Conservation (phyloP, 2,329 filamentous ascomycete genomes). For the Colletotrichum cuscutae region DNA sequence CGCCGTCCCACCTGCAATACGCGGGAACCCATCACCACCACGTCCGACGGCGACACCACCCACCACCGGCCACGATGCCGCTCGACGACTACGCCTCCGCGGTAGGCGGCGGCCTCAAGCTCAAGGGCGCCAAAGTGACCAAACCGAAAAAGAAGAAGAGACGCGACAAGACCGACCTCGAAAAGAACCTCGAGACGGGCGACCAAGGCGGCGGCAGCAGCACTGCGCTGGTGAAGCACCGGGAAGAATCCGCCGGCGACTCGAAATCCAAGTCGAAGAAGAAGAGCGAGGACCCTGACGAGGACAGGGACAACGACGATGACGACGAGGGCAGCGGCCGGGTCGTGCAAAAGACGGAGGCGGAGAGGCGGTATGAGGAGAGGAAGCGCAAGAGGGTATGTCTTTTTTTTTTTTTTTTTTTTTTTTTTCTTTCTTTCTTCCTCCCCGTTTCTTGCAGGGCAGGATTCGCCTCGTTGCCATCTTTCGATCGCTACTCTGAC, state of each 20-base stretch:
- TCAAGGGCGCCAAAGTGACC: constrained; percentile 79
- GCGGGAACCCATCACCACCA: background rate
- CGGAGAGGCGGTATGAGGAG: constrained; percentile 85
- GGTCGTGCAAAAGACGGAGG: constrained; percentile 78
- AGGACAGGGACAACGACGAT: constrained; percentile 43
- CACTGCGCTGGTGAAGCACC: constrained; percentile 55
- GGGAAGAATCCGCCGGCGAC: constrained; percentile 40
- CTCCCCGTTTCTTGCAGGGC: background rate
- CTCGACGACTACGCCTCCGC: constrained; percentile 78
- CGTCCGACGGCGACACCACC: background rate
- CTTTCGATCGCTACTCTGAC: background rate
- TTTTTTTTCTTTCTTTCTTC: no score
- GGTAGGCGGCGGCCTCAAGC: constrained; percentile 79
- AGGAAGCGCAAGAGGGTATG: constrained; percentile 81
- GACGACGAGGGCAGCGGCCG: constrained; percentile 28
- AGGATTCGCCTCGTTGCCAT: background rate
- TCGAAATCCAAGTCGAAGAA: constrained; percentile 39
- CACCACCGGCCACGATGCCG: constrained; percentile 62
- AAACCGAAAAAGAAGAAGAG: constrained; percentile 76
- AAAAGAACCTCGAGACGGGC: constrained; percentile 55
- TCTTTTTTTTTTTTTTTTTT: no score
- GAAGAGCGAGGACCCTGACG: constrained; percentile 39
- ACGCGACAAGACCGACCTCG: constrained; percentile 57
- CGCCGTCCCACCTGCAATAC: constrained; percentile 13
- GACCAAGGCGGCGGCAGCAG: constrained; percentile 47